Evolutionary conservation across 148 eudicot species (phyloP).

Genomic region (Pouteria glomerata): DNA sequence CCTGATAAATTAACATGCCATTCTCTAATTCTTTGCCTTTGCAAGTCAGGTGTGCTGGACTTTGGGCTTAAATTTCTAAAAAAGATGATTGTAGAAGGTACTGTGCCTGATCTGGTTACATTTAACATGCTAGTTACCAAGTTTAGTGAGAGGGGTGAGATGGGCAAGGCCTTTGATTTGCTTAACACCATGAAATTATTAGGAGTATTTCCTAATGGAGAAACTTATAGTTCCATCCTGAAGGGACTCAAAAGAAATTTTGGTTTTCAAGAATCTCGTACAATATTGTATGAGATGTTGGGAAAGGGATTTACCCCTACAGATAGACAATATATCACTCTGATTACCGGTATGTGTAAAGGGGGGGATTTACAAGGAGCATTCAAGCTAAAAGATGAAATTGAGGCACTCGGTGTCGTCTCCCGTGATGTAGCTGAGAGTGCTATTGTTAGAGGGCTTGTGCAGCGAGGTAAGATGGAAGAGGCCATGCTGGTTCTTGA

Average conservation of each 20-base stretch:
- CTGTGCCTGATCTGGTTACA: slow-evolving; percentile 44
- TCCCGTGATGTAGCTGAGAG: slow-evolving; percentile 50
- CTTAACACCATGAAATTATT: slow-evolving; percentile 42
- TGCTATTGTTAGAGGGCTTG: slow-evolving; percentile 79
- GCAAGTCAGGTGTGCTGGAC: slow-evolving; percentile 49
- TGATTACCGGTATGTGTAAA: slow-evolving; percentile 62
- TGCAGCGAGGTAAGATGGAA: slow-evolving; percentile 50
- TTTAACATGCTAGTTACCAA: slow-evolving; percentile 52
- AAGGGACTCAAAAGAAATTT: slow-evolving; percentile 45
- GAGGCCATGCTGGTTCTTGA: slow-evolving; percentile 61
- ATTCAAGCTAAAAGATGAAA: slow-evolving; percentile 58
- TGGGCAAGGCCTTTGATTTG: slow-evolving; percentile 54
- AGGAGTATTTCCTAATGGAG: slow-evolving; percentile 44
- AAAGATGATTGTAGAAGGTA: slow-evolving; percentile 49
- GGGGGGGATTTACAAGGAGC: slow-evolving; percentile 60
- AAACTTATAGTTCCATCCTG: slow-evolving; percentile 50
- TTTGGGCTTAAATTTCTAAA: slow-evolving; percentile 61
- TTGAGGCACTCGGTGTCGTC: slow-evolving; percentile 46
- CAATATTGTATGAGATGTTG: slow-evolving; percentile 56
- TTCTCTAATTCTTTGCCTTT: slow-evolving; percentile 60
- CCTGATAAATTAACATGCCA: slow-evolving; percentile 70
- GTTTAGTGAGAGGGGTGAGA: slow-evolving; percentile 48
- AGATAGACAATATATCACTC: slow-evolving; percentile 40
- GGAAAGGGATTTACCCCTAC: slow-evolving; percentile 51
- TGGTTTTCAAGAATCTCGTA: slow-evolving; percentile 33